Conservation (phyloP, 305 asterid species). For the Solanum hybrid region DNA sequence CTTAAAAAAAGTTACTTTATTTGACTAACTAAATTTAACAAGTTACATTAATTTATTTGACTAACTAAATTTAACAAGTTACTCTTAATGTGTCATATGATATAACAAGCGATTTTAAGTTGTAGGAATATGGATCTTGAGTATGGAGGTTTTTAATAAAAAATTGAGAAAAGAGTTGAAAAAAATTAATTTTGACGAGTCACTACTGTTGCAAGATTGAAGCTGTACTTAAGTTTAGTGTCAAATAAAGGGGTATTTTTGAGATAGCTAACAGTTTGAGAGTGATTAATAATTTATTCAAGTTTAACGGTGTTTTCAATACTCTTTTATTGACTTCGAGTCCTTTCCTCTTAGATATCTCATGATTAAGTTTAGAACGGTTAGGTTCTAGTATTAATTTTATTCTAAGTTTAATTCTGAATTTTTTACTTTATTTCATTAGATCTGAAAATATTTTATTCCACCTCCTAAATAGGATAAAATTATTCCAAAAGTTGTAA, state of each 20-base stretch:
- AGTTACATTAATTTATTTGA: too few relatives aligned
- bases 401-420: not conserved
- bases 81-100: too few relatives aligned
- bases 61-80: too few relatives aligned
- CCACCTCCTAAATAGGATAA: not conserved
- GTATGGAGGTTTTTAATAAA: not conserved
- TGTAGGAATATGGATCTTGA: too few relatives aligned
- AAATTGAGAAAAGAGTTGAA: not conserved
- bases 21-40: too few relatives aligned
- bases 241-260: not conserved
- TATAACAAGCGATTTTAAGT: accelerated
- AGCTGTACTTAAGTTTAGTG: not conserved
- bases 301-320: accelerated
- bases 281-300: too few relatives aligned
- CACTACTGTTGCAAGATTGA: not conserved
- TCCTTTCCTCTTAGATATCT: not conserved
- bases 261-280: not conserved
- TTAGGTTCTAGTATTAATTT: too few relatives aligned
- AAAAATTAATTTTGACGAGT: not conserved
- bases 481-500: not conserved
- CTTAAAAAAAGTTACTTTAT: accelerated
- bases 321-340: not conserved
- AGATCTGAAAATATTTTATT: not conserved
- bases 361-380: not conserved
- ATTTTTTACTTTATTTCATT: not conserved